Evolutionary conservation across 495 filamentous ascomycete genomes (phyloP).

Genomic region (Astrothelium subdiscretum): DNA sequence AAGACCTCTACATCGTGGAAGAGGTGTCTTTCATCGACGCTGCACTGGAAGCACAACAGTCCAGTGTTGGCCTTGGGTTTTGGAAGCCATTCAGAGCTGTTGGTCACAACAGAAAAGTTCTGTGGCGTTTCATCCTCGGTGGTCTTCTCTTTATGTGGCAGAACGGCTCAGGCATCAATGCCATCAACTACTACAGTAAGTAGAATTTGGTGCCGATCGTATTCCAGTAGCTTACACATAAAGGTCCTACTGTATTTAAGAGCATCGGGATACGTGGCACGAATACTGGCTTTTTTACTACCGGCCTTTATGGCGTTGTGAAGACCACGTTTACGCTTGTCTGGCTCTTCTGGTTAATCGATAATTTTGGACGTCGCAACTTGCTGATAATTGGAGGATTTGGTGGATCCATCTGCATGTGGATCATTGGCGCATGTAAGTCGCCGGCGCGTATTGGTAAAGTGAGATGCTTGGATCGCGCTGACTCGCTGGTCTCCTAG

Average conservation of each 20-base stretch:
- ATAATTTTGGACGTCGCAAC: conserved; percentile 44
- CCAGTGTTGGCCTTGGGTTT: conserved; percentile 49
- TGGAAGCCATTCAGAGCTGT: conserved; percentile 56
- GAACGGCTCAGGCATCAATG: conserved; percentile 55
- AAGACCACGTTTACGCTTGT: conserved; percentile 50
- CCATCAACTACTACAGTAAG: conserved; percentile 50
- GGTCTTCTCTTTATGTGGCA: conserved; percentile 58
- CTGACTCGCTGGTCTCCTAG: conserved; percentile 1
- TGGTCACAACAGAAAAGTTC: conserved; percentile 32
- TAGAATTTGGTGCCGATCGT: conserved; percentile 32
- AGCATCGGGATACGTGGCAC: conserved; percentile 45
- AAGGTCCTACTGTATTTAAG: conserved; percentile 41
- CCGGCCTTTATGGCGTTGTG: conserved; percentile 41
- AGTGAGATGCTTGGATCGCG: background rate
- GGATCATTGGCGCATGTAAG: conserved; percentile 35
- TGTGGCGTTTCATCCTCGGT: conserved; percentile 55
- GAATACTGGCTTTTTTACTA: conserved; percentile 37
- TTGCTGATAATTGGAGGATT: conserved; percentile 44
- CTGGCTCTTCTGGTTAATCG: conserved; percentile 45
- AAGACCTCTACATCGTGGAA: conserved; percentile 55
- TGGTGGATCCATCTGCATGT: conserved; percentile 46
- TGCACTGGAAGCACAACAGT: conserved; percentile 43
- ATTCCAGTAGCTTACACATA: conserved; percentile 10
- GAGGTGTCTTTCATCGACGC: conserved; percentile 51
- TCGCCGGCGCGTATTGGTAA: conserved; percentile 14